Evolutionary conservation across 78 protist genomes (phyloP), one percentile per base, ranked within the genome.

Genomic region (Dictyostelium firmibasis): DNA sequence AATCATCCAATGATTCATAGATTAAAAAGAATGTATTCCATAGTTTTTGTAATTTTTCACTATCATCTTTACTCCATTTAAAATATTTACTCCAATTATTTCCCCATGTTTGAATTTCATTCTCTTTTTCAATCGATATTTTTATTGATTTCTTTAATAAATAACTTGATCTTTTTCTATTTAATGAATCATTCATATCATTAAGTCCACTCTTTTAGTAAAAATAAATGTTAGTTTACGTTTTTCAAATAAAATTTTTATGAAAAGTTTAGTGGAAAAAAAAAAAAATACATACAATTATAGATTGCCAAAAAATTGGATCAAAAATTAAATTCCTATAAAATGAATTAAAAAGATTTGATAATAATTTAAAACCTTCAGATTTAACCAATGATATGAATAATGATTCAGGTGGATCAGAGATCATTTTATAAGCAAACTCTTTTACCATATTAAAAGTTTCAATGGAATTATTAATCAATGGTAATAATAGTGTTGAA

Each of bases 1-100:
- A 89, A n/a, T 89, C 94, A 81, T 81, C 94, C 16, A 89, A 60
- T 53, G 94, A 43, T 33, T 89, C 94, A 67, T 89, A 41, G 0
- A 89, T 89, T 44, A 89, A 70, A 81, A 89, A 89, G 94, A 81
- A 89, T 11, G 76, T 69, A 50, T 89, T 76, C 94, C 94, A 89
- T 18, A 79, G 38, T 67, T 81, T 89, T 35, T 89, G 87, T 38
- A 64, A 70, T 5, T 44, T 57, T 31, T 27, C 31, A 43, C 70
- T 41, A 16, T 81, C 72, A 44, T 43, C 57, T 50, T 35, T 43
- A 23, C 23, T 38, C 94, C 94, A 89, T 67, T 33, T 18, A 75
- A 81, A 89, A 33, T 89, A 81, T 38, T 47, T 33, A n/a, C 74
- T 47, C 92, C 92, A 86, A 25, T 74, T 27, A 13, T 44, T 1